Conservation (phyloP, 164 flowering plant species). For the Stephania yunnanensis region DNA sequence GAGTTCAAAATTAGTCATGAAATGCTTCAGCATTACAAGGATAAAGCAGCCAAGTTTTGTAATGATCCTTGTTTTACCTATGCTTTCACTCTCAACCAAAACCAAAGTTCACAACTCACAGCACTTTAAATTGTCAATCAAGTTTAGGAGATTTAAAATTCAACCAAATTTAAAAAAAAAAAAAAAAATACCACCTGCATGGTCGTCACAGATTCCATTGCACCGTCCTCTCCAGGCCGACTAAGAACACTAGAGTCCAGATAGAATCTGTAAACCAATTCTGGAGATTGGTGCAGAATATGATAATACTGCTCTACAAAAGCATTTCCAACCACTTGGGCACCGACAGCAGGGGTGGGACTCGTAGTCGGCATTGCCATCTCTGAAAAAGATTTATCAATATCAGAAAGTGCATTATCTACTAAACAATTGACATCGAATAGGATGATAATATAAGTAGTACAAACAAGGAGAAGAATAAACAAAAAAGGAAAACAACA, state of each 20-base stretch:
- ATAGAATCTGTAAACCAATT: conserved; percentile 61
- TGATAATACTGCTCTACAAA: conserved; percentile 85
- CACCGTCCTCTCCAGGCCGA: conserved; percentile 56
- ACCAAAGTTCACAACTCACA: not conserved
- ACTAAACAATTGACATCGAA: not conserved
- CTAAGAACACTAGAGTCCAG: conserved; percentile 63
- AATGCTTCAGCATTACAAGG: not conserved
- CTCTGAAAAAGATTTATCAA: conserved; percentile 14
- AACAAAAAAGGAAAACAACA: no score
- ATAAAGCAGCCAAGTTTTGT: not conserved
- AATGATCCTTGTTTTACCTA: not conserved
- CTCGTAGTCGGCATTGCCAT: conserved; percentile 45
- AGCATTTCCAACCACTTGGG: conserved; percentile 68
- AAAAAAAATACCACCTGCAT: conserved; percentile 44
- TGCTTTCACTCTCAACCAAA: not conserved
- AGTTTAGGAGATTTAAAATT: not conserved
- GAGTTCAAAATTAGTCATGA: not conserved
- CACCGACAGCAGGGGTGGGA: conserved; percentile 36
- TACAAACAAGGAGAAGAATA: not conserved
- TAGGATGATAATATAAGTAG: not conserved
- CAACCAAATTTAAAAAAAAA: not conserved
- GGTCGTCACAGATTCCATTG: conserved; percentile 57
- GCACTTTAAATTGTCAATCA: not conserved
- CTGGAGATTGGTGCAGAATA: conserved; percentile 68
- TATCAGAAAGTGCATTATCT: not conserved